These are phyloP conservation scores for Diophrys appendiculata DNA, from an alignment of 73 alveolate genomes.

Conservation along the genomic window DNA sequence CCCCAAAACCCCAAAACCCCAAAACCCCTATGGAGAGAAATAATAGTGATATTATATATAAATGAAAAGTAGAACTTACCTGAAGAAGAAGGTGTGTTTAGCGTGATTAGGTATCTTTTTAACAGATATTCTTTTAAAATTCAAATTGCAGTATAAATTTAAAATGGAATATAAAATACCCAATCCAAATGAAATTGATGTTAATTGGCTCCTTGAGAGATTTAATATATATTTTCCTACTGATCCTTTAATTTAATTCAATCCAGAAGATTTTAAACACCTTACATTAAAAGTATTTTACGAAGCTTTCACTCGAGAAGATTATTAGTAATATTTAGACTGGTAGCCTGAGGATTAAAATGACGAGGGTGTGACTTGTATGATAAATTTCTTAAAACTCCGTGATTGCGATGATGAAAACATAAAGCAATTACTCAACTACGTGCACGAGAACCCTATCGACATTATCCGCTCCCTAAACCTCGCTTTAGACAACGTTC, in stretches of 20 bases:
- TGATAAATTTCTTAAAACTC: conserved; percentile 28
- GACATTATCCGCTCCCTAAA: conserved; percentile 45
- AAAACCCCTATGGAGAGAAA: too few relatives aligned
- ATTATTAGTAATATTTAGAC: conserved; percentile 20
- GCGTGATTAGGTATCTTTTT: too few relatives aligned
- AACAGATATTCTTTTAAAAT: too few relatives aligned
- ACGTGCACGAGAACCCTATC: conserved; percentile 47
- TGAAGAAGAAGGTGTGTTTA: too few relatives aligned
- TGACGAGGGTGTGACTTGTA: conserved; percentile 24
- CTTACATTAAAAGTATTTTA: conserved; percentile 39
- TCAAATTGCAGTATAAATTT: too few relatives aligned
- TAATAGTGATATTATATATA: too few relatives aligned
- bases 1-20: too few relatives aligned
- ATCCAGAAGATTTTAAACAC: conserved; percentile 54
- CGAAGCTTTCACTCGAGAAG: conserved; percentile 44
- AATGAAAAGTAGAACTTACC: too few relatives aligned
- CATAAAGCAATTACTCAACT: conserved; percentile 44
- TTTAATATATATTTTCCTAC: conserved; percentile 43
- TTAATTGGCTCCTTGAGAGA: conserved; percentile 21
- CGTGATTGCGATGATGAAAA: conserved; percentile 15
- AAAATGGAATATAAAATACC: too few relatives aligned
- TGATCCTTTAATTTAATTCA: conserved; percentile 19
- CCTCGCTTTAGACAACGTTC: conserved; percentile 45
- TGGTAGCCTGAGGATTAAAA: conserved; percentile 49
- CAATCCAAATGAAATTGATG: too few relatives aligned